phyloP scores from a whole-genome alignment of 148 eudicot species.

The Camellia sinensis region DNA sequence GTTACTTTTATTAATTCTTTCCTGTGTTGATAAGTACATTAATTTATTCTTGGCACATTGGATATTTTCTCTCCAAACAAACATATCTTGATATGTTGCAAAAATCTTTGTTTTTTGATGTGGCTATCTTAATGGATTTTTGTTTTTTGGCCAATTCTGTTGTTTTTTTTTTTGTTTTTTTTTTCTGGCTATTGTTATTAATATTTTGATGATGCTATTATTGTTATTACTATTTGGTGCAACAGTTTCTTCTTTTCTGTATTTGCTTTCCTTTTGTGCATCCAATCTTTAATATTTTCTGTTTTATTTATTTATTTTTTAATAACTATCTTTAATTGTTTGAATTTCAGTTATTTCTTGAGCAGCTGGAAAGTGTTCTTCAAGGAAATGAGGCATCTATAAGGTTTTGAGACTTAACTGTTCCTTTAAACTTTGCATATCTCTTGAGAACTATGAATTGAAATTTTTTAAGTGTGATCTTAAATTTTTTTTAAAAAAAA shows the following conservation, averaged over 20 bases:
- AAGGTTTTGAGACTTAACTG: conserved; percentile 44
- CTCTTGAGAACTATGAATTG: neutral
- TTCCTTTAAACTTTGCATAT: neutral
- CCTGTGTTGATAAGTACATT: neutral
- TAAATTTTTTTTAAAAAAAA: neutral
- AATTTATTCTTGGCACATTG: neutral
- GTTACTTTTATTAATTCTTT: neutral
- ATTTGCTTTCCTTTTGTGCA: conserved; percentile 13
- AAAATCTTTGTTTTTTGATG: neutral
- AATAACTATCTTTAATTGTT: conserved; percentile 2
- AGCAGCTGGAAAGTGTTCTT: conserved; percentile 87
- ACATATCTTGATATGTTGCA: neutral
- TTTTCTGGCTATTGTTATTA: neutral
- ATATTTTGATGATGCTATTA: neutral
- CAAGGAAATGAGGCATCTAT: conserved; percentile 57
- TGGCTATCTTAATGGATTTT: too few relatives aligned
- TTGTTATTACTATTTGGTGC: neutral
- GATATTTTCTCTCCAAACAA: neutral
- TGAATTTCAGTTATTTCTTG: conserved; percentile 70
- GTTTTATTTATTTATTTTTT: conserved; percentile 11
- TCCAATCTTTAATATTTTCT: conserved; percentile 3
- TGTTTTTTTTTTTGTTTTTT: neutral
- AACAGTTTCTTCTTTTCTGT: neutral
- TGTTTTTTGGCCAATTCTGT: neutral
- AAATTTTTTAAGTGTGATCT: neutral